phyloP scores from a whole-genome alignment of 257 asterid species.

The Scutellaria barbata region DNA sequence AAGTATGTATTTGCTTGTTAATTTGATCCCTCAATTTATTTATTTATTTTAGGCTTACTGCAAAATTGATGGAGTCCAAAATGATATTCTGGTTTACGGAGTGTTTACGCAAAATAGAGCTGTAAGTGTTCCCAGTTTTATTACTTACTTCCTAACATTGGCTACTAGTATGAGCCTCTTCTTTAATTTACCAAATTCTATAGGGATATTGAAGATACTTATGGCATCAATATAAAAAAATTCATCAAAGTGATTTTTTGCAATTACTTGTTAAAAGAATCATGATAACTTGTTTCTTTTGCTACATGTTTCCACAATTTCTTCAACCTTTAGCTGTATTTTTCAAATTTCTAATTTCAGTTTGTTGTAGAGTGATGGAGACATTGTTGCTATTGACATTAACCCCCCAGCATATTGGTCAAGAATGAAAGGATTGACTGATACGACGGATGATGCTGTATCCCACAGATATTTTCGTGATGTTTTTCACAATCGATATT shows the following conservation, averaged over 20 bases:
- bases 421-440: constrained; percentile 55
- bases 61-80: constrained; percentile 78
- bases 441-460: constrained; percentile 35
- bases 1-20: neutral
- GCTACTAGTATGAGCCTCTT: neutral
- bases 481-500: constrained; percentile 35
- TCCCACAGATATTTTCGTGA: constrained; percentile 43
- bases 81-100: constrained; percentile 73
- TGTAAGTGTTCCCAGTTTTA: constrained; percentile 51
- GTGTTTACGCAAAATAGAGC: constrained; percentile 83
- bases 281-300: constrained; percentile 13
- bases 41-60: constrained; percentile 80
- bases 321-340: neutral
- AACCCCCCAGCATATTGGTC: constrained; percentile 75
- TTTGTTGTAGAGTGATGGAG: constrained; percentile 80
- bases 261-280: neutral
- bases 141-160: neutral
- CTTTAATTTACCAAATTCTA: neutral
- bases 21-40: constrained; percentile 23
- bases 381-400: constrained; percentile 70
- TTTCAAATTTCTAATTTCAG: constrained; percentile 30
- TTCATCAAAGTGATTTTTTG: constrained; percentile 7
- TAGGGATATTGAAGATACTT: neutral
- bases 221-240: too few relatives aligned
- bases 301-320: constrained; percentile 9